These are phyloP conservation scores for Tubosaeta sp. DNA, from an alignment of 768 basidiomycete genomes.

Conservation along the genomic window DNA sequence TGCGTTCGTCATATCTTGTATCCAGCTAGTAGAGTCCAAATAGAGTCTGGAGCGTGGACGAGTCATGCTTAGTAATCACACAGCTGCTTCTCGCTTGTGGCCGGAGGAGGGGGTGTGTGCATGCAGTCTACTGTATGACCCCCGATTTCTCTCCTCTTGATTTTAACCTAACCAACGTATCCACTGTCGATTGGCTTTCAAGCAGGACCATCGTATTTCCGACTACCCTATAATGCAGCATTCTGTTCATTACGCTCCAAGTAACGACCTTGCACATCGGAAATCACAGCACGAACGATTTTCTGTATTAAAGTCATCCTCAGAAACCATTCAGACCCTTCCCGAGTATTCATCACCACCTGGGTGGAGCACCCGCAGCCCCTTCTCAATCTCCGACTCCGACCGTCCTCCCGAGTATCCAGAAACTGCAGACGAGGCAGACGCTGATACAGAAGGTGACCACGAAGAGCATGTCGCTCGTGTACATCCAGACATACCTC, in stretches of 20 bases:
- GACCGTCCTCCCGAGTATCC: constrained; percentile 74
- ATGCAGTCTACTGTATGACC: neutral
- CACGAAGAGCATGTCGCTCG: constrained; percentile 17
- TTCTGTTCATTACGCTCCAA: constrained; percentile 13
- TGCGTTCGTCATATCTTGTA: neutral
- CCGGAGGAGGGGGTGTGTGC: neutral
- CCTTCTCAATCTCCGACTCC: constrained; percentile 31
- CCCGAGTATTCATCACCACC: constrained; percentile 56
- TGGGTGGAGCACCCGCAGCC: constrained; percentile 13
- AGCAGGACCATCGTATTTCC: constrained; percentile 3
- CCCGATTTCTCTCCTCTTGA: constrained; percentile 2
- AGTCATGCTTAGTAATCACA: constrained; percentile 25
- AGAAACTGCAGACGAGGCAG: constrained; percentile 72
- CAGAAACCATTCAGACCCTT: constrained; percentile 61
- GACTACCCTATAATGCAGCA: constrained; percentile 11
- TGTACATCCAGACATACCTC: constrained; percentile 29
- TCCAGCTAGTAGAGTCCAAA: no score
- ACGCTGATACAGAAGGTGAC: constrained; percentile 56
- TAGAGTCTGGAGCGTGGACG: neutral
- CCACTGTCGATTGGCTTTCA: constrained; percentile 8
- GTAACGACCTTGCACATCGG: constrained; percentile 17
- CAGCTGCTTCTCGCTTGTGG: neutral
- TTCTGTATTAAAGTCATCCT: constrained; percentile 55
- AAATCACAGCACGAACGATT: constrained; percentile 52
- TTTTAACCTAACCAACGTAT: constrained; percentile 4